Evolutionary conservation across 345 rosid species (phyloP), one percentile per base, ranked within the genome.

Genomic region (Aquilaria sinensis): DNA sequence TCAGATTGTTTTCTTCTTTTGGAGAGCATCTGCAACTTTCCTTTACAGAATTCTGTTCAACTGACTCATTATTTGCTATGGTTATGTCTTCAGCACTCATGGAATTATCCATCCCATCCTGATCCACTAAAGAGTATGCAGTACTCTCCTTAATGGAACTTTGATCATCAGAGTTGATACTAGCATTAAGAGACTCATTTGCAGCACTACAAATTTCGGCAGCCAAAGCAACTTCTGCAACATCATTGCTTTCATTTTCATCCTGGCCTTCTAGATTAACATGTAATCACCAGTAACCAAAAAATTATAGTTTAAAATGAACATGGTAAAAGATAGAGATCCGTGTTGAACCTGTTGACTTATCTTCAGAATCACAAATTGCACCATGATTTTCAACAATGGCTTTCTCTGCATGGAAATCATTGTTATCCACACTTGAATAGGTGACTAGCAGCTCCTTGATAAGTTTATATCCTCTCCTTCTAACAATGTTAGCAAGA

Each of bases 381-480:
- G 65, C 50, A 62, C 53, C 72, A 53, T 70, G 63, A 63, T 30
- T 67, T 34, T 67, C 47, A 51, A 31, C 68, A 46, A 67, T 56
- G 4, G 8, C 64, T 57, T 61, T 14, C 68, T 76, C 77, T 37
- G 31, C 57, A 12, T 41, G 60, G 10, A 67, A 14, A 31, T 53
- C 80, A 31, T 69, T 70, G 67, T 14, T 14, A 51, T 77, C 78
- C 48, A 62, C 64, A 30, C 64, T 30, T 1, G 57, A 51, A 13
- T 85, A 79, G 67, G 74, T 75, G 3, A 77, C 71, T 74, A 90
- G 83, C 75, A 90, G 89, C 69, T 85, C 83, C 50, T 53, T 65
- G 14, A 90, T 65, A 57, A 78, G 62, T 76, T 83, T 94, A 64
- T 88, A 86, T 48, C 99, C 99, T 70, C 99, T 88, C 67, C 99